Base-by-base conservation (phyloP, 148 eudicot species). In the Chenopodium formosanum region DNA sequence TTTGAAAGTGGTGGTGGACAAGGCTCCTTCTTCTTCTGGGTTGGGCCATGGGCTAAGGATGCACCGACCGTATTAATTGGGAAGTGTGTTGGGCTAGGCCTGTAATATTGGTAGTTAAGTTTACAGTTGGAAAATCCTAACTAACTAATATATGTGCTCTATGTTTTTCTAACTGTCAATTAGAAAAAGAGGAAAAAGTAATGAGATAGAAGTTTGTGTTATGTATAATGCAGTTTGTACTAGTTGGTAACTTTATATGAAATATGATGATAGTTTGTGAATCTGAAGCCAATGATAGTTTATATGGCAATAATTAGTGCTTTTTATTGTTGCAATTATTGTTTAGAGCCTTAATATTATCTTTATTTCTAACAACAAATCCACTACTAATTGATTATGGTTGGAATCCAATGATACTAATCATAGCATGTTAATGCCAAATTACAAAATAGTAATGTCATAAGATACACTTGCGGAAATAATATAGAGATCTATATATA, bases 1-100 rank as follows among this genome's bases (percentile, higher is more conserved):
- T 14, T 82, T 95, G 77, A 92, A 85, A 86, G 89, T 81, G 84
- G 92, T 93, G 58, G 81, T 91, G 77, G 97, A 92, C 70, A 89
- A 86, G 84, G 87, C 82, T 40, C 62, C 31, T 71, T 79, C 44
- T 0, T 53, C 79, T 52, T 72, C 83, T 78, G 71, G 82, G 71
- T 37, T 84, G 70, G 60, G 73, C 73, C 71, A 74, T 87, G 85
- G 89, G 87, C 73, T 86, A 11, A 82, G 82, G 76, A 79, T 85
- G 77, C 85, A 84, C n/a, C 70, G 83, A 19, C 50, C 81, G 17
- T 79, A 72, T 83, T 78, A 83, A 19, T 16, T 10, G 3, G 23
- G 9, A 0, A 17, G 12, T 31, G 48, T 31, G 27, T 52, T 67
- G 79, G 74, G 74, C 77, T 65, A 0, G 4, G 19, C 32, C 74